phyloP scores from a whole-genome alignment of 768 basidiomycete species.

The Cubamyces lactineus region DNA sequence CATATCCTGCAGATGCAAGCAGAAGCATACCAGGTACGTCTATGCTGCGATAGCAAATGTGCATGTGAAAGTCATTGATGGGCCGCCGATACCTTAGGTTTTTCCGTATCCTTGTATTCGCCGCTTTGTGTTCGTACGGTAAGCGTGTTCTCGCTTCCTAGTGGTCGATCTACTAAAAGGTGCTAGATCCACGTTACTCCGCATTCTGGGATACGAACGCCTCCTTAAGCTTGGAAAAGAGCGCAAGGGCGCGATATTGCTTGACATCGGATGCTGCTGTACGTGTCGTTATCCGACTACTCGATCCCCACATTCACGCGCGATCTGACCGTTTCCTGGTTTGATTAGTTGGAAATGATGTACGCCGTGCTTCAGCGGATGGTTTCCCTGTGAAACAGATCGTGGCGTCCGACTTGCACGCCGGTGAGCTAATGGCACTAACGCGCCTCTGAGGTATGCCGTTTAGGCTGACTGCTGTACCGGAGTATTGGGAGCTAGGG shows the following conservation, averaged over 20 bases:
- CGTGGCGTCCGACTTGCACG: slow-evolving; percentile 39
- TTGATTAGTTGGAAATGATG: slow-evolving; percentile 41
- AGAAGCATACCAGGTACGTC: slow-evolving; percentile 27
- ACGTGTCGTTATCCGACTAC: background rate
- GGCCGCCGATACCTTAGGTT: slow-evolving; percentile 8
- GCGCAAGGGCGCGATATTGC: slow-evolving; percentile 38
- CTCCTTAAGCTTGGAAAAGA: slow-evolving; percentile 41
- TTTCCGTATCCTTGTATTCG: slow-evolving; percentile 34
- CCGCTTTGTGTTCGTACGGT: slow-evolving; percentile 21
- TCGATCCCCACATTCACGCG: too few species aligned
- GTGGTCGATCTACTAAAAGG: background rate
- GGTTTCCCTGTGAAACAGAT: slow-evolving; percentile 43
- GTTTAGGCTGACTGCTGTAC: background rate
- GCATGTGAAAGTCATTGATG: too few species aligned
- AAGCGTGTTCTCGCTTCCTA: background rate
- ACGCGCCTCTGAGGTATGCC: too few species aligned
- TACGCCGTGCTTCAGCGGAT: slow-evolving; percentile 42
- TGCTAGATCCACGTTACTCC: slow-evolving; percentile 22
- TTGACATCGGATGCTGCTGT: slow-evolving; percentile 51
- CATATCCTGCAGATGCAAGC: slow-evolving; percentile 32
- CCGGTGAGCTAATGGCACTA: slow-evolving; percentile 29
- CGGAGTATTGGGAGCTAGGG: slow-evolving; percentile 63
- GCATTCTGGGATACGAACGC: slow-evolving; percentile 25
- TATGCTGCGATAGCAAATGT: too few species aligned
- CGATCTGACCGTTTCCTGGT: too few species aligned